These are phyloP conservation scores for Cystobasidium sp. DNA, from an alignment of 1,284 basidiomycete genomes.

Conservation along the genomic window DNA sequence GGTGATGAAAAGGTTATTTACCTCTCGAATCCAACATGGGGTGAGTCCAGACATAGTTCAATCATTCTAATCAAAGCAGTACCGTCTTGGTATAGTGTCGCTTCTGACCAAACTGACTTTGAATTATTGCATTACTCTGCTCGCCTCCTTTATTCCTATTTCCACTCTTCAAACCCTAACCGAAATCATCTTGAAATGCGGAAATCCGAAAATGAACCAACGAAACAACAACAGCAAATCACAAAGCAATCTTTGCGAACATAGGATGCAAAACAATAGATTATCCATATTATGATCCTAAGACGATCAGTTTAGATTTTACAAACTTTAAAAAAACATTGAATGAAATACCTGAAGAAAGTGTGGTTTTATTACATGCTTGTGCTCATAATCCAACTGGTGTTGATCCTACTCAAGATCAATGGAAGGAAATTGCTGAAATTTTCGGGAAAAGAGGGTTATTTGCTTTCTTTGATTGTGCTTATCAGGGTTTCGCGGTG, in stretches of 20 bases:
- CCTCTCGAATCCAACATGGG: slow-evolving; percentile 91
- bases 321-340: slow-evolving; percentile 72
- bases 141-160: too few species aligned
- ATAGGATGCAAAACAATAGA: slow-evolving; percentile 77
- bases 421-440: slow-evolving; percentile 83
- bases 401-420: slow-evolving; percentile 85
- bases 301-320: slow-evolving; percentile 86
- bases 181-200: too few species aligned
- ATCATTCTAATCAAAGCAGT: slow-evolving; percentile 38
- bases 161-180: too few species aligned
- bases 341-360: slow-evolving; percentile 69
- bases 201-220: too few species aligned
- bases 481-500: slow-evolving; percentile 90
- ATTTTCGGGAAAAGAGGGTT: slow-evolving; percentile 76
- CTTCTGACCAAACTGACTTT: neutral
- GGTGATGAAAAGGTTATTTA: slow-evolving; percentile 69
- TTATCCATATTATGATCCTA: slow-evolving; percentile 89
- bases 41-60: slow-evolving; percentile 61
- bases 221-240: slow-evolving; percentile 68
- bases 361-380: slow-evolving; percentile 79
- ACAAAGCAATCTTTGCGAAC: slow-evolving; percentile 84
- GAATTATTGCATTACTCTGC: neutral
- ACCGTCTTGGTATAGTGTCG: too few species aligned
- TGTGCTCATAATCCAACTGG: slow-evolving; percentile 97
- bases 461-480: slow-evolving; percentile 92